phyloP scores from a whole-genome alignment of 2,329 filamentous ascomycete species.

The Xylariaceae sp. region DNA sequence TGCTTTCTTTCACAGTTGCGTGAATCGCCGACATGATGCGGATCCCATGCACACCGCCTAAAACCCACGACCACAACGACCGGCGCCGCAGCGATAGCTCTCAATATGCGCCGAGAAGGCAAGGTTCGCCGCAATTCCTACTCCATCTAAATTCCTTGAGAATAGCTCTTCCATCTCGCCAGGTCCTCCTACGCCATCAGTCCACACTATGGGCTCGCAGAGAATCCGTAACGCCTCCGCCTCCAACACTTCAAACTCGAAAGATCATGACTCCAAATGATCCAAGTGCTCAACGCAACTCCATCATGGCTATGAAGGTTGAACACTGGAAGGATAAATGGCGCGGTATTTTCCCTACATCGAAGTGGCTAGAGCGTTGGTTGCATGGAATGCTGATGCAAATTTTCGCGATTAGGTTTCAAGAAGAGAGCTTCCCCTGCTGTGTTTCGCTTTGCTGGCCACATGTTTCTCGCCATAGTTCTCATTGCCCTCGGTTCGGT shows the following conservation, averaged over 20 bases:
- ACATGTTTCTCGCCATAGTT: slow-evolving; percentile 29
- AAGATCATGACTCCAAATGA: no score
- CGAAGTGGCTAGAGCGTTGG: not conserved
- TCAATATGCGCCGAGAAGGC: slow-evolving; percentile 14
- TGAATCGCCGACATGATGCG: slow-evolving; percentile 6
- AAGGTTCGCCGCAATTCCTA: slow-evolving; percentile 21
- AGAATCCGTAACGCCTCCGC: not conserved
- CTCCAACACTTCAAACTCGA: not conserved
- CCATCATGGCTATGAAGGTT: slow-evolving; percentile 18
- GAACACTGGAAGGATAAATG: slow-evolving; percentile 21
- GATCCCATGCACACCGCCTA: not conserved
- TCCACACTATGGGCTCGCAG: slow-evolving; percentile 15
- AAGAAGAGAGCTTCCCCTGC: slow-evolving; percentile 23
- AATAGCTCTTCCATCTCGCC: slow-evolving; percentile 12
- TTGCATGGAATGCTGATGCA: not conserved
- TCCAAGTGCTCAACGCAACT: not conserved
- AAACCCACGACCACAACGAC: not conserved
- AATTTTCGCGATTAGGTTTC: slow-evolving; percentile 19
- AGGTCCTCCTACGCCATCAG: slow-evolving; percentile 30
- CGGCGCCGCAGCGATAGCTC: not conserved
- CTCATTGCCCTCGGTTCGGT: slow-evolving; percentile 15
- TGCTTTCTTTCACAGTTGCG: not conserved
- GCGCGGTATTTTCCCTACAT: slow-evolving; percentile 16
- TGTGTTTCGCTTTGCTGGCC: slow-evolving; percentile 26
- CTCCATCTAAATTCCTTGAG: slow-evolving; percentile 27